Conservation (phyloP, 345 rosid species). For the Lepidium africanum region DNA sequence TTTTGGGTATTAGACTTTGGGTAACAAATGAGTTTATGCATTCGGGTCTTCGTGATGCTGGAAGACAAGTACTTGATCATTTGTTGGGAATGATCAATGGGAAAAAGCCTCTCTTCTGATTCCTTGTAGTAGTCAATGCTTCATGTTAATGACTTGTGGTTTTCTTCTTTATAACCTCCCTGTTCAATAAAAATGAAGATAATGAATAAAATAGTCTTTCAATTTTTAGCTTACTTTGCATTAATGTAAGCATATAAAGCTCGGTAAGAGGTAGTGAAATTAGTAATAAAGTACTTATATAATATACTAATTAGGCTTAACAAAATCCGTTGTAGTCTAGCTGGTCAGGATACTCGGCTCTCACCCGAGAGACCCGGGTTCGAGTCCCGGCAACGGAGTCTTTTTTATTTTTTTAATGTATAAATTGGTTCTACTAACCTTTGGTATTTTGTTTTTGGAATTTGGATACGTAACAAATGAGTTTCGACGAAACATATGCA, state of each 20-base stretch:
- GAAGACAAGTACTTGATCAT: conserved; percentile 67
- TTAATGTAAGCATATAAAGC: not conserved
- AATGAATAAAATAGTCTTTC: conserved; percentile 1
- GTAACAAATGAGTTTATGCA: conserved; percentile 85
- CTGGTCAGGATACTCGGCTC: conserved; percentile 60
- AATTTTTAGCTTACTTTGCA: not conserved
- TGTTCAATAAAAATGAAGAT: not conserved
- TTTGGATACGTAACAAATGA: too few species aligned
- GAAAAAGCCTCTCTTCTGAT: conserved; percentile 65
- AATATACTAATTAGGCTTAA: too few species aligned
- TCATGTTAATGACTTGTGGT: not conserved
- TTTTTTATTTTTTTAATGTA: not conserved
- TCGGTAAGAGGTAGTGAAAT: not conserved
- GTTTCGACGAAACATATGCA: too few species aligned
- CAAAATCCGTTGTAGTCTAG: conserved; percentile 20
- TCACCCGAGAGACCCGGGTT: conserved; percentile 71
- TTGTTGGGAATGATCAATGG: conserved; percentile 78
- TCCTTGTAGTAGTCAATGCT: not conserved
- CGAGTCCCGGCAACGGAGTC: conserved; percentile 80
- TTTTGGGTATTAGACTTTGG: conserved; percentile 75
- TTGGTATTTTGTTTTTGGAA: too few species aligned
- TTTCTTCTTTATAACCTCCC: not conserved
- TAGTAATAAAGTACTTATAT: not conserved
- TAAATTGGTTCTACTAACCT: too few species aligned
- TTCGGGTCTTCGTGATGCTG: conserved; percentile 82